These are phyloP conservation scores for Beauveria caledonica DNA, from an alignment of 2,329 filamentous ascomycete genomes.

Conservation along the genomic window DNA sequence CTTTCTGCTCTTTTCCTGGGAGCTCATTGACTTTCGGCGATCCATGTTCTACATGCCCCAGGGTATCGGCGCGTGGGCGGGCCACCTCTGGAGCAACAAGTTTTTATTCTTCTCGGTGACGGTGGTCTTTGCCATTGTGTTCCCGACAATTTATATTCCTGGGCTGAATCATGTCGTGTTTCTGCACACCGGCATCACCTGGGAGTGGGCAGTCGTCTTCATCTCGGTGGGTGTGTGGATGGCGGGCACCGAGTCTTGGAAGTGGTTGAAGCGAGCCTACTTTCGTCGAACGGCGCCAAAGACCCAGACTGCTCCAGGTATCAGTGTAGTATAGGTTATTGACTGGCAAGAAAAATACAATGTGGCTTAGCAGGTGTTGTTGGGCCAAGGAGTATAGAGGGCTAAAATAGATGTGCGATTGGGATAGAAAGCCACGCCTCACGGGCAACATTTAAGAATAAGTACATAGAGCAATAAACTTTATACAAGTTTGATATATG, in stretches of 20 bases:
- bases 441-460: background rate
- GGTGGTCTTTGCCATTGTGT: slow-evolving; percentile 46
- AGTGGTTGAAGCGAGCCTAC: slow-evolving; percentile 55
- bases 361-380: background rate
- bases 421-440: background rate
- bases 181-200: slow-evolving; percentile 55
- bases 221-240: slow-evolving; percentile 54
- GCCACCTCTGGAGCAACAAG: slow-evolving; percentile 46
- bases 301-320: background rate
- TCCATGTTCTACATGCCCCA: slow-evolving; percentile 53
- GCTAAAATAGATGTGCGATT: background rate
- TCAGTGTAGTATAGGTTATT: background rate
- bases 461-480: background rate
- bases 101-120: slow-evolving; percentile 44
- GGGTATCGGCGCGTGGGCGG: slow-evolving; percentile 42
- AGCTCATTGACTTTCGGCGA: slow-evolving; percentile 56
- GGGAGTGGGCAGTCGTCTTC: slow-evolving; percentile 65
- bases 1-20: slow-evolving; percentile 61
- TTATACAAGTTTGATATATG: background rate
- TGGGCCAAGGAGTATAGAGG: background rate
- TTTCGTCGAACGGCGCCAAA: slow-evolving; percentile 28
- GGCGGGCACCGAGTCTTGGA: slow-evolving; percentile 56
- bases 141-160: slow-evolving; percentile 60
- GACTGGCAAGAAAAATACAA: no score
- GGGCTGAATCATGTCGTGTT: slow-evolving; percentile 58